Base-by-base conservation (phyloP, 1,284 basidiomycete genomes). In the Papiliotrema nemorosa region DNA sequence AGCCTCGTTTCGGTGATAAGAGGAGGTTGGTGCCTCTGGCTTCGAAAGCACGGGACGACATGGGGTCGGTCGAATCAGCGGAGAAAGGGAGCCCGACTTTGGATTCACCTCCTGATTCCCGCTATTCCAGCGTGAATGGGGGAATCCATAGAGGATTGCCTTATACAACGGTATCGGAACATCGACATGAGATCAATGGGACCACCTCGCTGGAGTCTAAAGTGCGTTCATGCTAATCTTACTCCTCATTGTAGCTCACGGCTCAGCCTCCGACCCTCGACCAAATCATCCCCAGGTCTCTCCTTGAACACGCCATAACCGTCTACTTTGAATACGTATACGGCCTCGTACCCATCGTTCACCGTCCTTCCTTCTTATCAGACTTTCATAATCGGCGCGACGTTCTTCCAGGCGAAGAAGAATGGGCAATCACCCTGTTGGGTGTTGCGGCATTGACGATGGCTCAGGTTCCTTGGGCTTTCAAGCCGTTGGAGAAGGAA, bases 301-400 rank as follows among this genome's bases (percentile, higher is more conserved):
- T 44, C 13, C 42, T 44, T 18, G 25, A 44, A 44, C 25, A 44
- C 14, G 24, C 25, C 26, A 33, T 44, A 6, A 9, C 42, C 6
- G 42, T 90, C 25, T 89, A 89, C 76, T 89, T 90, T 66, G 86
- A 89, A 70, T 89, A 87, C 67, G 87, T 90, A 43, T 88, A 88
- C 67, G 87, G 88, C 7, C 52, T 89, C 42, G 88, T 86, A 12
- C 88, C 87, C 7, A 50, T 56, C 25, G 44, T 64, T 4, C 66
- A 64, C 43, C 60, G 61, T 18, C 86, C 85, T 27, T 87, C 85
- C 1, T 90, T 89, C 66, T 84, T 88, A 83, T 83, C 85, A 24
- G 87, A 88, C 72, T 76, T 90, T 35, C 82, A 84, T 58, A 77
- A 82, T 0, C 81, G 80, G 43, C 74, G 86, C 50, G 88, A 90